Conservation (phyloP, 2,329 filamentous ascomycete genomes). For the Hymenoscyphus linearis region DNA sequence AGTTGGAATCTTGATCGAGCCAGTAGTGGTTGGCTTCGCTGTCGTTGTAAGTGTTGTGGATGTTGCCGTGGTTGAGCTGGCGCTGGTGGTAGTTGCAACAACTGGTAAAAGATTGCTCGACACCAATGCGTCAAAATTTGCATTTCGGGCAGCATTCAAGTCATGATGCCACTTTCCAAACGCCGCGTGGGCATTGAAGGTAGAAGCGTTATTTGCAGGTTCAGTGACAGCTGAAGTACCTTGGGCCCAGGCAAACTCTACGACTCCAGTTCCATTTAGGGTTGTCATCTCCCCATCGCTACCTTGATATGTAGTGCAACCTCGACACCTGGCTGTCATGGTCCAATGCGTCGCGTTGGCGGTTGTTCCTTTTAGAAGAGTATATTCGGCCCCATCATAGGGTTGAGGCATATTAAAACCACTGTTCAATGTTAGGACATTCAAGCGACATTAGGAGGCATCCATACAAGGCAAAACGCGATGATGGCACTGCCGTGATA, state of each 20-base stretch:
- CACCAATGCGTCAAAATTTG: conserved; percentile 17
- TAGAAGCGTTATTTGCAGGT: conserved; percentile 18
- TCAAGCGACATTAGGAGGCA: background rate
- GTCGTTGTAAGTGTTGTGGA: conserved; percentile 1
- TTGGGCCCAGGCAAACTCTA: conserved; percentile 18
- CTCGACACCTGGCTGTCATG: conserved; percentile 15
- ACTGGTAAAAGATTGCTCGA: conserved; percentile 9
- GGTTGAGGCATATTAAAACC: conserved; percentile 13
- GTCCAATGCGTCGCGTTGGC: conserved; percentile 20
- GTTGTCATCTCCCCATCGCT: conserved; percentile 12
- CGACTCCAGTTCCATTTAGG: conserved; percentile 17
- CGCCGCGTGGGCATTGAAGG: conserved; percentile 14
- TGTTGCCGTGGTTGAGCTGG: background rate
- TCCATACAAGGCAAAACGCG: conserved; percentile 15
- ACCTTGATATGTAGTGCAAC: conserved; percentile 17
- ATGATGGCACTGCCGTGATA: conserved; percentile 9
- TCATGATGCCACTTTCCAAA: conserved; percentile 20
- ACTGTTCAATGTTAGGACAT: conserved; percentile 12
- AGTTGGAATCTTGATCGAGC: conserved; percentile 9
- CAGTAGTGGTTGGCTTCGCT: conserved; percentile 1
- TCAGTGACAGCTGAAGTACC: conserved; percentile 12
- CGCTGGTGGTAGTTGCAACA: conserved; percentile 1
- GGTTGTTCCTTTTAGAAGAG: conserved; percentile 16
- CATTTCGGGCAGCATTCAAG: conserved; percentile 19
- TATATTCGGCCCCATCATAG: conserved; percentile 15